Percentiles rank a stretch among this genome's conserved stretches.
Conservation (phyloP, 768 basidiomycete genomes). For the Gautieria morchelliformis region DNA sequence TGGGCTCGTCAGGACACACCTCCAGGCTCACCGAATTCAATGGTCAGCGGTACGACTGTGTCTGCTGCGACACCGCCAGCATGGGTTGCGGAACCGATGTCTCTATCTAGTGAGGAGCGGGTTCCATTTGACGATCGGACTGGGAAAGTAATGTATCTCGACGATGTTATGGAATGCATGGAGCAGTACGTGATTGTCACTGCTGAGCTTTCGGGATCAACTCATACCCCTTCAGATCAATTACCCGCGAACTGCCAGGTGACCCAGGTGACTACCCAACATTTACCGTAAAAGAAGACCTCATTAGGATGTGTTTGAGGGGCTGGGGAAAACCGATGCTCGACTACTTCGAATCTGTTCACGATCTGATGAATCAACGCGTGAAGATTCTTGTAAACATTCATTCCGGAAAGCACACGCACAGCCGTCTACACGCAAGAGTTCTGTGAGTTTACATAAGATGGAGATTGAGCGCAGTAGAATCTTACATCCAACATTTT, state of each 20-base stretch:
- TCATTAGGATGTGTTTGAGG: conserved; percentile 25
- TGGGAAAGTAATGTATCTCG: conserved; percentile 23
- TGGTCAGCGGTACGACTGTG: not conserved
- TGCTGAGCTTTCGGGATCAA: no score
- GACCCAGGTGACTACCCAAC: conserved; percentile 54
- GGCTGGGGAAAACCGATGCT: conserved; percentile 5
- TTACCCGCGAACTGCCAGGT: conserved; percentile 64
- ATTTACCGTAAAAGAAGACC: conserved; percentile 45
- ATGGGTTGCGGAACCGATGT: conserved; percentile 14
- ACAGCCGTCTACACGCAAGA: conserved; percentile 4
- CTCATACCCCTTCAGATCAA: conserved; percentile 34
- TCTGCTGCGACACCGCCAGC: not conserved
- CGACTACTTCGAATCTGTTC: conserved; percentile 5
- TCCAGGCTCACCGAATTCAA: not conserved
- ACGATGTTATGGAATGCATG: conserved; percentile 12
- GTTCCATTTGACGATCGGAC: conserved; percentile 14
- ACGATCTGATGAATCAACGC: not conserved
- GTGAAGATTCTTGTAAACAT: not conserved
- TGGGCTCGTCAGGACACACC: conserved; percentile 16
- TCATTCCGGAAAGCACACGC: not conserved
- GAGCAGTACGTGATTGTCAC: conserved; percentile 16
- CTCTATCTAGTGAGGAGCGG: conserved; percentile 34
- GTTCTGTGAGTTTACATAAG: conserved; percentile 3
- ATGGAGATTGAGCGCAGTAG: no score
- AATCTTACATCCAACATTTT: not conserved